Conservation (phyloP, 352 stramenopile species). For the Phytopythium cucurbitacearum region DNA sequence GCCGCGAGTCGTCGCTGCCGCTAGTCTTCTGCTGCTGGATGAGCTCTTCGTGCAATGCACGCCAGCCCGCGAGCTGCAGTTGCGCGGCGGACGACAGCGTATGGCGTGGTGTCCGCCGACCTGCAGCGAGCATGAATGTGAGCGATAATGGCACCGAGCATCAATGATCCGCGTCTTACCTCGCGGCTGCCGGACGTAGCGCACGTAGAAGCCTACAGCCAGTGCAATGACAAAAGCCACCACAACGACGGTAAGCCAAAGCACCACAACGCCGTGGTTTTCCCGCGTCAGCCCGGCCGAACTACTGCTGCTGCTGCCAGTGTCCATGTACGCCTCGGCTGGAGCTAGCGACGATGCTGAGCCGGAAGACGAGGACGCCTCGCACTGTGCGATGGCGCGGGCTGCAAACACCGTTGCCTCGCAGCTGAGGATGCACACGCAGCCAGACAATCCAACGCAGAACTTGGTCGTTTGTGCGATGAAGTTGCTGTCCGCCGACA, state of each 20-base stretch:
- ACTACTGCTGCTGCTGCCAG: neutral
- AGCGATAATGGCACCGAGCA: neutral
- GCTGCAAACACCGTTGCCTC: slow-evolving; percentile 24
- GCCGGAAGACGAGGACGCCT: slow-evolving; percentile 5
- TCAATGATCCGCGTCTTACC: slow-evolving; percentile 5
- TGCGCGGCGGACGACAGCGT: slow-evolving; percentile 13
- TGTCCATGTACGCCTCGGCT: neutral
- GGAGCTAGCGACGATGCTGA: neutral
- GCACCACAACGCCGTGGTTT: neutral
- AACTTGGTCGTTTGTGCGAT: slow-evolving; percentile 47
- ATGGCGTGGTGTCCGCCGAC: slow-evolving; percentile 5
- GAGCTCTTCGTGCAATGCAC: slow-evolving; percentile 21
- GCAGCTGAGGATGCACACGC: slow-evolving; percentile 51
- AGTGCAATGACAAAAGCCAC: slow-evolving; percentile 1
- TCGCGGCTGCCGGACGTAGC: slow-evolving; percentile 20
- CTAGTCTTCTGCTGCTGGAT: slow-evolving; percentile 26
- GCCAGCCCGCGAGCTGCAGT: slow-evolving; percentile 27
- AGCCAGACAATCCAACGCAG: slow-evolving; percentile 30
- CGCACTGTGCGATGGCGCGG: slow-evolving; percentile 14
- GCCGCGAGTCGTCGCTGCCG: neutral
- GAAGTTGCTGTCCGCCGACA: slow-evolving; percentile 28
- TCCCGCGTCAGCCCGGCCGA: neutral
- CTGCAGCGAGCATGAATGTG: slow-evolving; percentile 6
- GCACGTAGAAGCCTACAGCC: slow-evolving; percentile 6
- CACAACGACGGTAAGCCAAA: slow-evolving; percentile 5